Base-by-base conservation (phyloP, 1,139 yeast species). In the Trichomonascaceae sp. region DNA sequence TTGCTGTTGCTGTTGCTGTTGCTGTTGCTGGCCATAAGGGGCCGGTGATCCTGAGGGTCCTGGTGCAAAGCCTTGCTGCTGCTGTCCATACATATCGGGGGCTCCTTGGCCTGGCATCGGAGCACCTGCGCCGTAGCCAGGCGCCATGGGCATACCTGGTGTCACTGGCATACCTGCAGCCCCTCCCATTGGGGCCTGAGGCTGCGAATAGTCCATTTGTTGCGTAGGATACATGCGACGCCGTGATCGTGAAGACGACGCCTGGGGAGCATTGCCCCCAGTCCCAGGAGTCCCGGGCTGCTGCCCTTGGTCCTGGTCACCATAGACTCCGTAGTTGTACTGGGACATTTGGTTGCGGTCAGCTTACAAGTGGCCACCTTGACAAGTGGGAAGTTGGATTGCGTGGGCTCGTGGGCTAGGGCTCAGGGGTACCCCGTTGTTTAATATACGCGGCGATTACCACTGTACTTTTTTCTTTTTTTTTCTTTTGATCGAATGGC, bases 301-400 rank as follows among this genome's bases (percentile, higher is more conserved):
- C n/a, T 13, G 22, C 9, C 25, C 17, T 8, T 15, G 27, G 4
- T 17, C 27, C 18, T 29, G 32, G 5, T 25, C 16, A 20, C 16
- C 13, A 16, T 20, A 20, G 6, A 6, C 23, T 20, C 9, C 6
- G 23, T 31, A 31, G 18, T 33, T 33, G 33, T 31, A 31, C 28
- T 37, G 39, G 11, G 37, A 35, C 37, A 31, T 31, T 16, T 27
- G 30, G 29, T n/a, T n/a, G n/a, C n/a, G n/a, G n/a, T n/a, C n/a
- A n/a, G n/a, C n/a, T n/a, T n/a, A n/a, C n/a, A n/a, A n/a, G n/a
- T n/a, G n/a, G n/a, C n/a, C n/a, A n/a, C n/a, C n/a, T n/a, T n/a
- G n/a, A n/a, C n/a, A n/a, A n/a, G n/a, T n/a, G n/a, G n/a, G n/a
- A n/a, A n/a, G n/a, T n/a, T n/a, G n/a, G n/a, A n/a, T n/a, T n/a